Conservation (phyloP, 2,329 filamentous ascomycete genomes). For the Alternaria ethzedia region DNA sequence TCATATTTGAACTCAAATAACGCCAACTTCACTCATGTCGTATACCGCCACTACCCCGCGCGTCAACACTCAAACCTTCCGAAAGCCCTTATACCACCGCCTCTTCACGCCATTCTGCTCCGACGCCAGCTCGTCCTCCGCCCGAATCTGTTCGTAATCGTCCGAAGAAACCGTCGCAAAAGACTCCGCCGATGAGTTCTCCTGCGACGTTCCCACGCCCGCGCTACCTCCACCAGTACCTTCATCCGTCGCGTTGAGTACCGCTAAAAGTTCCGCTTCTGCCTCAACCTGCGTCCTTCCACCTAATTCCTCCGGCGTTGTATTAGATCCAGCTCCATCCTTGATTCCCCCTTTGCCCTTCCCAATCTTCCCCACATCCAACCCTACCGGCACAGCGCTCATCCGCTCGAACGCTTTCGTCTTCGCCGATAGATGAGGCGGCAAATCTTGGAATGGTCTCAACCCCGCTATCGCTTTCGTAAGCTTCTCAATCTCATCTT, state of each 20-base stretch:
- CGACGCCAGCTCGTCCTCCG: background rate
- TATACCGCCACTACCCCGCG: rapidly evolving
- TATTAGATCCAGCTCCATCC: rapidly evolving
- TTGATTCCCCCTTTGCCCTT: background rate
- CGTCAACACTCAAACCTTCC: background rate
- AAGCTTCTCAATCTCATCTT: background rate
- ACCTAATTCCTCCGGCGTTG: background rate
- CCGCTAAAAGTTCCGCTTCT: background rate
- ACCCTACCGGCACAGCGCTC: conserved; percentile 6
- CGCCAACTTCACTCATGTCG: background rate
- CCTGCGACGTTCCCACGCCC: background rate
- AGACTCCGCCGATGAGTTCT: background rate
- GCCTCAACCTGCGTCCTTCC: background rate
- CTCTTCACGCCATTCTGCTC: conserved; percentile 13
- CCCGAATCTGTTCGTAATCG: conserved; percentile 6
- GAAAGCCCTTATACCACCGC: conserved; percentile 22
- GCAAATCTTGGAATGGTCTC: background rate
- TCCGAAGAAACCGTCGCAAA: background rate
- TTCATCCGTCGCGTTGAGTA: background rate
- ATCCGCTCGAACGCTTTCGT: background rate
- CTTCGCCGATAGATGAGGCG: background rate
- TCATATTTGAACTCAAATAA: background rate
- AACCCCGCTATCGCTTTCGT: background rate
- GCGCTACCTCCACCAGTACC: rapidly evolving
- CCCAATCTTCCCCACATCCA: background rate